Evolutionary conservation across 1,284 basidiomycete species (phyloP).

Genomic region (Bjerkandera adusta): DNA sequence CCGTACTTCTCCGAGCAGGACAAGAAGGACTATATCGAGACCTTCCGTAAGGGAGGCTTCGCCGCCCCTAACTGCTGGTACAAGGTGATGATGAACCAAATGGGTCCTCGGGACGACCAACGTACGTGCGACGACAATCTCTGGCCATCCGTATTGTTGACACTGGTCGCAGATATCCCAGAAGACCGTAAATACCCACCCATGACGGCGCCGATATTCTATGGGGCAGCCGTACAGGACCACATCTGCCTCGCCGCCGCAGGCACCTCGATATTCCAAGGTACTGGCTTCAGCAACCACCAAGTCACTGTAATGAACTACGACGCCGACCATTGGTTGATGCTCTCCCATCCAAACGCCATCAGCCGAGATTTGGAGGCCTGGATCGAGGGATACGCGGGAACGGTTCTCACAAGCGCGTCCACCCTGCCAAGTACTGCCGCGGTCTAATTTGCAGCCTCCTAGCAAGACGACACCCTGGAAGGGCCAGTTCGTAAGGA

Average conservation of each 20-base stretch:
- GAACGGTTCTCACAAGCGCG: neutral
- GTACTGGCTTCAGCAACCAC: slow-evolving; percentile 22
- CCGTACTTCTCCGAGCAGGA: slow-evolving; percentile 32
- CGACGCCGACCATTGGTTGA: slow-evolving; percentile 28
- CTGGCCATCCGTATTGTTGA: neutral
- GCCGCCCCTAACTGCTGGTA: slow-evolving; percentile 34
- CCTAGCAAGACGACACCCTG: too few species aligned
- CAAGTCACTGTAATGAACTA: slow-evolving; percentile 33
- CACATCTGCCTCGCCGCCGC: slow-evolving; percentile 23
- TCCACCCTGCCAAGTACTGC: too few species aligned
- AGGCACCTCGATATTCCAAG: slow-evolving; percentile 7
- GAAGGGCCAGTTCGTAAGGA: too few species aligned
- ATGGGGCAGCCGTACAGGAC: slow-evolving; percentile 31
- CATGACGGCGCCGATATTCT: slow-evolving; percentile 36
- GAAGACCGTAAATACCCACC: slow-evolving; percentile 21
- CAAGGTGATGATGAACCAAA: slow-evolving; percentile 24
- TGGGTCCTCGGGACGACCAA: slow-evolving; percentile 24
- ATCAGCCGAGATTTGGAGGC: slow-evolving; percentile 57
- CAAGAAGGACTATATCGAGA: slow-evolving; percentile 20
- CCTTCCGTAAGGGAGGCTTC: slow-evolving; percentile 28
- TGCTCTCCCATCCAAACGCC: slow-evolving; percentile 35
- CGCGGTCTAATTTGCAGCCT: too few species aligned
- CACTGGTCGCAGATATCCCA: slow-evolving; percentile 23
- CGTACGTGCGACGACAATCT: neutral
- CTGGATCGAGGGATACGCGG: slow-evolving; percentile 53